These are phyloP conservation scores for Epicoccum sorghinum DNA, from an alignment of 2,329 filamentous ascomycete genomes.

Conservation along the genomic window DNA sequence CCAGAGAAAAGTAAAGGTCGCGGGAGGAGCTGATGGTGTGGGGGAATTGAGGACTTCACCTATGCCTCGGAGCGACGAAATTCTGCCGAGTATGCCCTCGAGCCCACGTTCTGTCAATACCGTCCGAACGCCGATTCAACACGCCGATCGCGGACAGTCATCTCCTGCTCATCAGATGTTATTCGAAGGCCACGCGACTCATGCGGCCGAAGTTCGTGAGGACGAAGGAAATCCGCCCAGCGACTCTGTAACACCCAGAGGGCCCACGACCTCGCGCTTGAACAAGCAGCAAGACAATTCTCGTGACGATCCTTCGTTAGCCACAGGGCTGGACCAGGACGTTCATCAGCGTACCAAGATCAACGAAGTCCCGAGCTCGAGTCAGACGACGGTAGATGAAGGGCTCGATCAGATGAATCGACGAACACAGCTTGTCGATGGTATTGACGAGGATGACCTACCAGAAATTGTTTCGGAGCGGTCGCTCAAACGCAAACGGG, in stretches of 20 bases:
- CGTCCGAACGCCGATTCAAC: conserved; percentile 22
- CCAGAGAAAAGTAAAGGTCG: conserved; percentile 30
- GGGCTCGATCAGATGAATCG: conserved; percentile 19
- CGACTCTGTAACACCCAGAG: conserved; percentile 8
- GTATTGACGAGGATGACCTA: conserved; percentile 41
- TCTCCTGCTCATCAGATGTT: conserved; percentile 25
- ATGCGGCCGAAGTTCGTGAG: neutral
- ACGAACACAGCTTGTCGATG: conserved; percentile 5
- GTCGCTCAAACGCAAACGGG: conserved; percentile 52
- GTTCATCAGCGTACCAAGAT: neutral
- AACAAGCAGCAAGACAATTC: neutral
- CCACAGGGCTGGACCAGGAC: neutral
- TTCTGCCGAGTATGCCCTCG: conserved; percentile 23
- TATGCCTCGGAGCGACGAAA: conserved; percentile 16
- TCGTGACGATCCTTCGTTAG: neutral
- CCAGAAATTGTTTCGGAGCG: conserved; percentile 52
- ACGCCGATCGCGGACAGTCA: conserved; percentile 18
- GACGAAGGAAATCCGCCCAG: neutral
- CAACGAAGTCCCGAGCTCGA: conserved; percentile 40
- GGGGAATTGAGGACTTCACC: conserved; percentile 10
- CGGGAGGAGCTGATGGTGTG: conserved; percentile 14
- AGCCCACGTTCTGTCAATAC: conserved; percentile 30
- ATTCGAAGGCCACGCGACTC: neutral
- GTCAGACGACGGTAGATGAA: conserved; percentile 53
- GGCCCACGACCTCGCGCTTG: neutral